Evolutionary conservation across 139 green algal species (phyloP), one percentile per base, ranked within the genome.

Genomic region (Volvox reticuliferus): DNA sequence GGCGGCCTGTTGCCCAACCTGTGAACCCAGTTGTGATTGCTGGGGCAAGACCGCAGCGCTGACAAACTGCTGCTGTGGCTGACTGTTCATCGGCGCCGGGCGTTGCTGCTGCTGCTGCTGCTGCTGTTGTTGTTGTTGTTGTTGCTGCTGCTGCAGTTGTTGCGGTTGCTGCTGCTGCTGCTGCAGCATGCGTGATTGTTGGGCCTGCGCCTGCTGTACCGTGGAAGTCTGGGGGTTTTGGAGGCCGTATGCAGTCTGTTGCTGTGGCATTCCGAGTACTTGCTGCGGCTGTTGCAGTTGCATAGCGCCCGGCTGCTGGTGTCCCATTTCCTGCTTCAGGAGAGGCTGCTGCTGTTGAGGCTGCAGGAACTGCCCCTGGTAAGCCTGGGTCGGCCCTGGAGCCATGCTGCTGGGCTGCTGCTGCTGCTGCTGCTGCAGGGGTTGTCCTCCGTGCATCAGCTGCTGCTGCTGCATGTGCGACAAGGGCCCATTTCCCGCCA

Each of bases 261-360:
- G 65, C 81, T 87, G 81, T n/a, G 65, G 62, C 44, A 2, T 1
- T 28, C 19, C 24, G 2, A 76, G 81, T 62, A 86, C 19, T 26
- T 73, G 78, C 28, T 91, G 88, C 21, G 71, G 79, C 33, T 89
- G 85, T 28, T 82, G 85, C 35, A 33, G 69, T 33, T 69, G 69
- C 67, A 81, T 80, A 35, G 33, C 5, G 12, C 79, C 79, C 0
- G 69, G 75, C 77, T 87, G 63, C 88, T 81, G 63, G 9, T 91
- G 87, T 22, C 30, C 69, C 19, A 16, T 16, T 12, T 79, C 35
- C 33, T 87, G 77, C 87, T 91, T 82, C 35, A 85, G 65, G 13
- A 65, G 30, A 18, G 67, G 62, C 76, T 79, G 75, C 61, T 90
- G 86, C 61, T 79, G 78, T 76, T 87, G 78, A 5, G 24, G 61